Conservation (phyloP, 1,139 yeast genomes). For the Blastobotrys proliferans region DNA sequence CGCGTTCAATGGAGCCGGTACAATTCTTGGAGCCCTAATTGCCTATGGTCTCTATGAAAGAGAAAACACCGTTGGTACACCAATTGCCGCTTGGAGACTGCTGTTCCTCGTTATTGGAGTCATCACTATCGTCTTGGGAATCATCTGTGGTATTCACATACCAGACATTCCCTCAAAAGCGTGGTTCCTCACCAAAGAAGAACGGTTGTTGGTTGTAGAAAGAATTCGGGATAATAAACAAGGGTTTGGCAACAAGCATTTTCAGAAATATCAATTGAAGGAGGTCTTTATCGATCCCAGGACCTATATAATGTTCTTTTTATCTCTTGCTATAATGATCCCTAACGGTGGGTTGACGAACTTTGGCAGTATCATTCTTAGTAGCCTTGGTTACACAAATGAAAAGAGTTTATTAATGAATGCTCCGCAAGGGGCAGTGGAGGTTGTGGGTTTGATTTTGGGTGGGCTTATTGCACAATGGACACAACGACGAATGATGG, state of each 20-base stretch:
- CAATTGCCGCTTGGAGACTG: constrained; percentile 59
- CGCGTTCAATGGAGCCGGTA: constrained; percentile 38
- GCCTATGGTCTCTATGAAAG: constrained; percentile 42
- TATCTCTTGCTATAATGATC: constrained; percentile 43
- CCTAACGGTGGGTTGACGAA: constrained; percentile 54
- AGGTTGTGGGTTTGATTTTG: constrained; percentile 30
- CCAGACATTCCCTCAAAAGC: constrained; percentile 57
- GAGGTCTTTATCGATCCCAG: constrained; percentile 42
- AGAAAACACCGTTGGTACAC: constrained; percentile 34
- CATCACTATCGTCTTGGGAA: constrained; percentile 48
- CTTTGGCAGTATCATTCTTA: constrained; percentile 41
- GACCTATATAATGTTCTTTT: constrained; percentile 47
- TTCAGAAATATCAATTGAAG: constrained; percentile 50
- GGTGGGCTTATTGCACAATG: constrained; percentile 26
- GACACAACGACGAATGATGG: constrained; percentile 37
- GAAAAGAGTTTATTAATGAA: constrained; percentile 40
- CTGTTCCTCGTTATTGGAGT: constrained; percentile 55
- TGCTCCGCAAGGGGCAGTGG: constrained; percentile 39
- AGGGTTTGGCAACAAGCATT: constrained; percentile 55
- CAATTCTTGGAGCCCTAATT: constrained; percentile 35
- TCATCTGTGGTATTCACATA: constrained; percentile 38
- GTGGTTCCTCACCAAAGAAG: constrained; percentile 48
- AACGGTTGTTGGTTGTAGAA: constrained; percentile 49
- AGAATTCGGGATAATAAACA: constrained; percentile 42
- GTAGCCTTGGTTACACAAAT: constrained; percentile 39